phyloP scores from a whole-genome alignment of 768 basidiomycete species.

The Lactarius hatsudake region DNA sequence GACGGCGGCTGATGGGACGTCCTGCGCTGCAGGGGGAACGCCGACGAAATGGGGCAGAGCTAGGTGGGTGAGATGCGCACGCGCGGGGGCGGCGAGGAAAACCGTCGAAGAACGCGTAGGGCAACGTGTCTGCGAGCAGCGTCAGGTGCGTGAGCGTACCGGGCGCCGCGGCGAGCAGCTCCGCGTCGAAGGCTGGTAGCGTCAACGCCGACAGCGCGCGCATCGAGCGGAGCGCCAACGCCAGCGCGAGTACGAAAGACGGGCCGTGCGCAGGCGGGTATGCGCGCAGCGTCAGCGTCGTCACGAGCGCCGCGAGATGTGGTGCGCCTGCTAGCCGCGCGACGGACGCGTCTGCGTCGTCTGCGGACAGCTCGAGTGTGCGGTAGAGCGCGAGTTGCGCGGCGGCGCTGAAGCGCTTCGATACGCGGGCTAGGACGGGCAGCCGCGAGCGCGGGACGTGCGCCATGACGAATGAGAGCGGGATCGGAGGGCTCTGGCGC shows the following conservation, averaged over 20 bases:
- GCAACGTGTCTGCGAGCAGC: slow-evolving; percentile 29
- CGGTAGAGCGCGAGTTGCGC: slow-evolving; percentile 31
- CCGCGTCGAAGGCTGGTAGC: slow-evolving; percentile 31
- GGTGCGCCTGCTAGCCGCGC: slow-evolving; percentile 30
- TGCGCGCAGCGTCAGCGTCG: slow-evolving; percentile 26
- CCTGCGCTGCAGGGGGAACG: slow-evolving; percentile 10
- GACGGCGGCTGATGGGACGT: slow-evolving; percentile 19
- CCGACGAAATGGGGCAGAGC: slow-evolving; percentile 20
- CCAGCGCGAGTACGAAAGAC: slow-evolving; percentile 28
- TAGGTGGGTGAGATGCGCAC: slow-evolving; percentile 26
- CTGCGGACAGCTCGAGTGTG: slow-evolving; percentile 28
- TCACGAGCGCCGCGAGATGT: slow-evolving; percentile 31
- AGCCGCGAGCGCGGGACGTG: slow-evolving; percentile 27
- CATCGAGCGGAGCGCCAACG: slow-evolving; percentile 37
- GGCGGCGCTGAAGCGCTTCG: slow-evolving; percentile 28
- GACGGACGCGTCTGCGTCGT: slow-evolving; percentile 29
- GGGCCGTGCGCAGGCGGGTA: slow-evolving; percentile 20
- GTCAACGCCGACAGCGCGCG: slow-evolving; percentile 31
- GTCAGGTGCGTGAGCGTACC: slow-evolving; percentile 30
- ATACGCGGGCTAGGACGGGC: slow-evolving; percentile 30
- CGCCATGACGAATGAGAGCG: slow-evolving; percentile 27
- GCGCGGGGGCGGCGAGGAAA: slow-evolving; percentile 32
- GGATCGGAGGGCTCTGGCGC: slow-evolving; percentile 14
- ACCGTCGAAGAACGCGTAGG: slow-evolving; percentile 28
- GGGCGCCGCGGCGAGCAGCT: slow-evolving; percentile 30